Percentiles rank a stretch among this genome's conserved stretches.
phyloP scores from a whole-genome alignment of 768 basidiomycete species.

The Amanita brunnescens region DNA sequence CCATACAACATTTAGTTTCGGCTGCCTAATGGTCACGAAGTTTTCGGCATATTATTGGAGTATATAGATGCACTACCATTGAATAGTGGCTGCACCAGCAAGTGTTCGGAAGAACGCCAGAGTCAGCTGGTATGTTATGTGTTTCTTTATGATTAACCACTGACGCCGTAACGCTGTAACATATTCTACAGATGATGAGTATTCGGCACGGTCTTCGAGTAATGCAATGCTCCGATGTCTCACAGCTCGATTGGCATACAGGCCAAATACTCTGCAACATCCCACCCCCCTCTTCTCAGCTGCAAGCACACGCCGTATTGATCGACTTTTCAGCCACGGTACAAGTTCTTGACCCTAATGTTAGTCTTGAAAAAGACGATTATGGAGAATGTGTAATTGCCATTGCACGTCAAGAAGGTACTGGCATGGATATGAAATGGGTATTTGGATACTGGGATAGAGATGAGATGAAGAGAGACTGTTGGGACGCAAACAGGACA shows the following conservation, averaged over 20 bases:
- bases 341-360: slow-evolving; percentile 1
- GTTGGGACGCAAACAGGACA: slow-evolving; percentile 6
- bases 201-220: slow-evolving; percentile 7
- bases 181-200: slow-evolving; percentile 8
- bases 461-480: slow-evolving; percentile 8
- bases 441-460: slow-evolving; percentile 3
- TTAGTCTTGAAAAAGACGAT: slow-evolving; percentile 6
- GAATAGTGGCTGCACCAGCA: not conserved
- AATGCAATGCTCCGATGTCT: slow-evolving; percentile 7
- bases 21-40: slow-evolving; percentile 10
- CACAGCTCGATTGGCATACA: slow-evolving; percentile 10
- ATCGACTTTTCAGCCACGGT: slow-evolving; percentile 7
- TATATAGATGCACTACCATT: slow-evolving; percentile 6
- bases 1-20: slow-evolving; percentile 6
- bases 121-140: slow-evolving; percentile 8
- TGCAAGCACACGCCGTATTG: slow-evolving; percentile 5
- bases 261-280: slow-evolving; percentile 9
- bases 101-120: slow-evolving; percentile 1
- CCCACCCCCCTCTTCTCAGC: not conserved
- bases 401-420: not conserved
- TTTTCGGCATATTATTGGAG: slow-evolving; percentile 9
- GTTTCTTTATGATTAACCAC: not conserved
- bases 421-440: slow-evolving; percentile 6
- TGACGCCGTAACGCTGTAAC: not conserved
- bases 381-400: slow-evolving; percentile 2